Evolutionary conservation across 1,284 basidiomycete genomes (phyloP).

Genomic region (Cryptococcus neoformans): DNA sequence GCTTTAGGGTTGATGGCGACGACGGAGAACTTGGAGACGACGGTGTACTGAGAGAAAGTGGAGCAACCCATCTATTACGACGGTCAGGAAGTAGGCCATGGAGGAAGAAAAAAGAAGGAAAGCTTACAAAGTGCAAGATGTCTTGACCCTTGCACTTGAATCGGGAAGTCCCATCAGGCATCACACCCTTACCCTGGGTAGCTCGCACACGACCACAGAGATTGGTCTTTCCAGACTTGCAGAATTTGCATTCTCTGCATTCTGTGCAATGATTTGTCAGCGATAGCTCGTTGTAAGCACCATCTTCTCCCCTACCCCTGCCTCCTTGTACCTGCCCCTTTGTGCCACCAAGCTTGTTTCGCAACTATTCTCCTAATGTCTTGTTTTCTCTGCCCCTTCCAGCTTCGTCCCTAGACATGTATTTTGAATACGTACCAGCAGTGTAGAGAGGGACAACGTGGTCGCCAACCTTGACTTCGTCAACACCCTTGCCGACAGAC

Average conservation of each 20-base stretch:
- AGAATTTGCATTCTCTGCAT: conserved; percentile 95
- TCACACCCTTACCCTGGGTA: conserved; percentile 93
- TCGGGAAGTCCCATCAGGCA: conserved; percentile 90
- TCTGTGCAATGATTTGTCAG: conserved; percentile 53
- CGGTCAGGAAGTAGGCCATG: not conserved
- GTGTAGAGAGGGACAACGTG: conserved; percentile 95
- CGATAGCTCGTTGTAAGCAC: not conserved
- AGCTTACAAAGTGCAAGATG: conserved; percentile 83
- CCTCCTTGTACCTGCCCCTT: not conserved
- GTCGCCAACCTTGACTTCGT: conserved; percentile 78
- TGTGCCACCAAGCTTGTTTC: not conserved
- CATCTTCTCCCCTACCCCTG: not conserved
- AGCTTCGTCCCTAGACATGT: not conserved
- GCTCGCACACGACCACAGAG: conserved; percentile 83
- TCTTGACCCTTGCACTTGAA: conserved; percentile 89
- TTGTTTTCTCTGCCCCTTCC: not conserved
- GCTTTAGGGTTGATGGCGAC: conserved; percentile 84
- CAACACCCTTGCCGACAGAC: conserved; percentile 90
- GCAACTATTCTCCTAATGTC: not conserved
- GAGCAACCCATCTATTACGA: conserved; percentile 86
- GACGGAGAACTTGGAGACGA: conserved; percentile 95
- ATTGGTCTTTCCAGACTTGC: conserved; percentile 98
- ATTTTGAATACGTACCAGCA: conserved; percentile 59
- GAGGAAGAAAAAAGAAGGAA: not conserved
- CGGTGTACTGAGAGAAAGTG: conserved; percentile 98